These are phyloP conservation scores for Ustilago xerochloae DNA, from an alignment of 1,284 basidiomycete genomes.

Conservation along the genomic window DNA sequence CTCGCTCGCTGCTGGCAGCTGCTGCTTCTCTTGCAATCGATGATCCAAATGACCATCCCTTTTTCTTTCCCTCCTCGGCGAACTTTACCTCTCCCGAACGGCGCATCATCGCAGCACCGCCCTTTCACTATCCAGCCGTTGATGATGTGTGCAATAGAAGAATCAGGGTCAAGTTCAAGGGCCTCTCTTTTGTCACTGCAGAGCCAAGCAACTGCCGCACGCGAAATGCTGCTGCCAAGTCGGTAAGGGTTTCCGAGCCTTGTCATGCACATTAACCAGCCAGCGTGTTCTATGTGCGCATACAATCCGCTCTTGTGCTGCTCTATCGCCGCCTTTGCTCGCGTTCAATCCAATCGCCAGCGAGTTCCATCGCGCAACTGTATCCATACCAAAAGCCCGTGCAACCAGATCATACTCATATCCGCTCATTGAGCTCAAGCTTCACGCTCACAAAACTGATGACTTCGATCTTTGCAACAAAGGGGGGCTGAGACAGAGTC, in stretches of 20 bases:
- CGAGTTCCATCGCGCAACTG: not conserved
- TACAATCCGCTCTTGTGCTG: not conserved
- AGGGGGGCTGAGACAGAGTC: constrained; percentile 1
- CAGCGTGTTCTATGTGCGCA: not conserved
- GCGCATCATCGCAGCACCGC: not conserved
- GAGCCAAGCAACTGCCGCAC: constrained; percentile 9
- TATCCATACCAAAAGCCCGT: no score
- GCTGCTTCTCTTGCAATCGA: not conserved
- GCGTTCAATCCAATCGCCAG: not conserved
- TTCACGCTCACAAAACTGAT: not conserved
- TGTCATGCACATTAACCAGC: constrained; percentile 4
- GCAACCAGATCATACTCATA: not conserved
- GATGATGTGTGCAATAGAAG: not conserved
- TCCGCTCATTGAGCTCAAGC: not conserved
- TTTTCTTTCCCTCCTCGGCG: constrained; percentile 9
- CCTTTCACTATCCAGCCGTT: not conserved
- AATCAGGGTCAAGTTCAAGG: not conserved
- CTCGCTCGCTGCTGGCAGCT: constrained; percentile 6
- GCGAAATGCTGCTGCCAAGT: constrained; percentile 1
- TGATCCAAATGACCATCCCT: not conserved
- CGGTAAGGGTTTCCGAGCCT: constrained; percentile 10
- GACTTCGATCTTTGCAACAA: not conserved
- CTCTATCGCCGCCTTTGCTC: not conserved
- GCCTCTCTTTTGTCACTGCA: constrained; percentile 1
- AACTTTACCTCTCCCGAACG: constrained; percentile 7